phyloP scores from a whole-genome alignment of 2,329 filamentous ascomycete genomes.

The Venturia carpophila region DNA sequence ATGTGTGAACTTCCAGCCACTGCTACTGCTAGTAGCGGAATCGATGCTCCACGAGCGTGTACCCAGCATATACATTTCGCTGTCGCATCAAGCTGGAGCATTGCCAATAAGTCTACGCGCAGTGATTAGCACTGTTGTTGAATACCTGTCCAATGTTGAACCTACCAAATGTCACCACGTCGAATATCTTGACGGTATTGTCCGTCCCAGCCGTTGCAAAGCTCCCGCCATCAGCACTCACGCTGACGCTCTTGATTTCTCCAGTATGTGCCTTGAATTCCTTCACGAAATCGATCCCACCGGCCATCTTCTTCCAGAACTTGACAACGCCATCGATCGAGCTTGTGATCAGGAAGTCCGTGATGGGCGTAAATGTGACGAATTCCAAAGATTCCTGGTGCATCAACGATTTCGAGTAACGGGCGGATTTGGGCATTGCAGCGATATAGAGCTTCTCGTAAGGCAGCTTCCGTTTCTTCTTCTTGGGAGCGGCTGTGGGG shows the following conservation, averaged over 20 bases:
- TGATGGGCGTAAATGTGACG: conserved; percentile 77
- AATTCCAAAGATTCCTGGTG: conserved; percentile 92
- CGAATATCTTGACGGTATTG: conserved; percentile 69
- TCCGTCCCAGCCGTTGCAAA: conserved; percentile 83
- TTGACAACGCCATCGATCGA: conserved; percentile 95
- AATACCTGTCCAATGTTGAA: conserved; percentile 20
- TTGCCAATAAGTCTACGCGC: conserved; percentile 61
- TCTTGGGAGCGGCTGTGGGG: conserved; percentile 67
- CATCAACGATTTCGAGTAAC: conserved; percentile 96
- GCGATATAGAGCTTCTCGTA: conserved; percentile 94
- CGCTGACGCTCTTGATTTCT: conserved; percentile 74
- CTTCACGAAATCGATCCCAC: conserved; percentile 94
- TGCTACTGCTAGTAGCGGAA: conserved; percentile 78
- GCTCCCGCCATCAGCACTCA: conserved; percentile 82
- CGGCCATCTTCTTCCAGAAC: conserved; percentile 95
- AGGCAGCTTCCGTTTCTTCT: conserved; percentile 86
- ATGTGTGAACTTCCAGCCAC: conserved; percentile 59
- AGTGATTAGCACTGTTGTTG: conserved; percentile 19
- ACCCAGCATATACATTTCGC: conserved; percentile 88
- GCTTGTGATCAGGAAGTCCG: conserved; percentile 91
- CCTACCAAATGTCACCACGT: conserved; percentile 67
- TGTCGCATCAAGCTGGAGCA: conserved; percentile 67
- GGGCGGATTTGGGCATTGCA: conserved; percentile 69
- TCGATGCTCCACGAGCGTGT: conserved; percentile 75
- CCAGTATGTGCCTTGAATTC: conserved; percentile 88